These are phyloP conservation scores for Pleurotus eryngii DNA, from an alignment of 768 basidiomycete genomes.

Conservation along the genomic window DNA sequence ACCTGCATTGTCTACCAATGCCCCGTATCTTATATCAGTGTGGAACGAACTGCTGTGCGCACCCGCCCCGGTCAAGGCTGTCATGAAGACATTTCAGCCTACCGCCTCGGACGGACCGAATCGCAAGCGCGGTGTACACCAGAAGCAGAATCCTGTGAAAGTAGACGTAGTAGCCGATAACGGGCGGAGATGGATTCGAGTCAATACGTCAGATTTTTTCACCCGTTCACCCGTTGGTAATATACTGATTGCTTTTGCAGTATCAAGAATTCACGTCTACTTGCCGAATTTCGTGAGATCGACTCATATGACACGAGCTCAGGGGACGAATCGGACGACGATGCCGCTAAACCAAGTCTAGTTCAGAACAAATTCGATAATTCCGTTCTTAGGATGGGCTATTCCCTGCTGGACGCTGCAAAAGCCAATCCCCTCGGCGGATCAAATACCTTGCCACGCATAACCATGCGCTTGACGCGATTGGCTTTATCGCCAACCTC, in stretches of 20 bases:
- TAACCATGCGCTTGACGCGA: conserved; percentile 70
- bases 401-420: conserved; percentile 64
- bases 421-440: conserved; percentile 48
- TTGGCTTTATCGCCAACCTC: conserved; percentile 42
- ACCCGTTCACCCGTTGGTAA: background rate
- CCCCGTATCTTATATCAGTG: conserved; percentile 75
- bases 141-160: conserved; percentile 47
- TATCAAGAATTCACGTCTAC: conserved; percentile 70
- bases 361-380: conserved; percentile 62
- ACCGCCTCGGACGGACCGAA: conserved; percentile 13
- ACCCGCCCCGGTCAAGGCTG: conserved; percentile 48
- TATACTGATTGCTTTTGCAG: conserved; percentile 30
- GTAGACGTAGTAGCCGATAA: conserved; percentile 79
- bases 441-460: conserved; percentile 33
- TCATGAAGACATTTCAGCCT: conserved; percentile 52
- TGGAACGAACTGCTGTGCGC: conserved; percentile 77
- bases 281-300: conserved; percentile 80
- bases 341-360: conserved; percentile 36
- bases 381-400: conserved; percentile 68
- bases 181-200: conserved; percentile 75
- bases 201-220: conserved; percentile 71
- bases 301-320: conserved; percentile 75
- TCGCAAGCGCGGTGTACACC: conserved; percentile 16
- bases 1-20: conserved; percentile 67
- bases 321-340: conserved; percentile 47